Percentiles rank a stretch among this genome's conserved stretches.
These are phyloP conservation scores for Schizosaccharomyces cryophilus DNA, from an alignment of 805 yeast genomes.

Conservation along the genomic window DNA sequence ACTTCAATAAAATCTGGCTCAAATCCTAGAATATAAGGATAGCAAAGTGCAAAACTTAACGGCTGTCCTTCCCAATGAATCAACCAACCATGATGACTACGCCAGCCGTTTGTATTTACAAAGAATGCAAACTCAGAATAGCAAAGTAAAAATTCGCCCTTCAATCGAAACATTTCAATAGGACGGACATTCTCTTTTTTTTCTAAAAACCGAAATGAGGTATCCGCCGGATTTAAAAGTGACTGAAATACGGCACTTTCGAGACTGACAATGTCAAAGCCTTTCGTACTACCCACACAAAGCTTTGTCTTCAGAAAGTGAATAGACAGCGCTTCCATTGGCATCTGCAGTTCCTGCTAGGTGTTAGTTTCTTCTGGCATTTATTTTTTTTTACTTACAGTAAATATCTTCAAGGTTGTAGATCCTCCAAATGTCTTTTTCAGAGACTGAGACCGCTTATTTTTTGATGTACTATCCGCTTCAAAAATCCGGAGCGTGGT, in stretches of 20 bases:
- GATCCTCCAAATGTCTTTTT: conserved; percentile 19
- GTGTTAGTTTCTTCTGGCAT: background rate
- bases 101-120: conserved; percentile 89
- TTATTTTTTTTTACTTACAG: background rate
- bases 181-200: conserved; percentile 67
- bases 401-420: conserved; percentile 43
- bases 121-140: conserved; percentile 86
- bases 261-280: conserved; percentile 79
- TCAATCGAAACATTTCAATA: conserved; percentile 70
- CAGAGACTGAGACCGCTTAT: conserved; percentile 18
- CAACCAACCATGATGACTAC: conserved; percentile 78
- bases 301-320: conserved; percentile 70
- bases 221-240: conserved; percentile 90
- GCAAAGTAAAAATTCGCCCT: conserved; percentile 64
- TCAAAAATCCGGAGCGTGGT: conserved; percentile 60
- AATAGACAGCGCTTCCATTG: conserved; percentile 74
- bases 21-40: conserved; percentile 79
- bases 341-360: conserved; percentile 51
- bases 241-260: conserved; percentile 70
- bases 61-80: conserved; percentile 95
- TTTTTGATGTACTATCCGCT: conserved; percentile 31
- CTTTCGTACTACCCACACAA: conserved; percentile 88
- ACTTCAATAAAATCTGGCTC: conserved; percentile 80
- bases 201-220: conserved; percentile 80
- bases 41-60: conserved; percentile 72